A percentile compares a stretch with the other conserved stretches of the same genome.
phyloP scores from a whole-genome alignment of 2,329 filamentous ascomycete species.

The Botrytis galanthina region DNA sequence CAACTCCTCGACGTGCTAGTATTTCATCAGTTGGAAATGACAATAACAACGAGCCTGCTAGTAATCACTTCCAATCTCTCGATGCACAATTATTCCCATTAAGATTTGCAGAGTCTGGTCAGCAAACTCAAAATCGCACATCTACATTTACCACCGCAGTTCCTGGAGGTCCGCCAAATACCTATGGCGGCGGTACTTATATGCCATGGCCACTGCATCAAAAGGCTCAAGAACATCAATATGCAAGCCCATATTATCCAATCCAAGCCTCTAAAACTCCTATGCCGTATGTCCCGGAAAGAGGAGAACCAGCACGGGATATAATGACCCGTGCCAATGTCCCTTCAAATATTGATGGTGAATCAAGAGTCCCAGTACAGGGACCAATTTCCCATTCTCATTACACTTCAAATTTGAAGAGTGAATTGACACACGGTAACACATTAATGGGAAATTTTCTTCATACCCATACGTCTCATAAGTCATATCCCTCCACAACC shows the following conservation, averaged over 20 bases:
- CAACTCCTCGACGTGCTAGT: not conserved
- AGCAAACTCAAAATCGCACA: not conserved
- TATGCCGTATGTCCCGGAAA: not conserved
- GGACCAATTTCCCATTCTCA: not conserved
- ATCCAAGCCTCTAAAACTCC: not conserved
- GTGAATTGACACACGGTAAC: not conserved
- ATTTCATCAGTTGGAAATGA: not conserved
- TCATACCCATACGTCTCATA: not conserved
- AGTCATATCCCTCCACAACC: not conserved
- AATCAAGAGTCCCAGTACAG: not conserved
- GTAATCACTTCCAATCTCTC: not conserved
- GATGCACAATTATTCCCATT: not conserved
- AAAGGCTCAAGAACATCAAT: not conserved
- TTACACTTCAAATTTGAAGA: not conserved
- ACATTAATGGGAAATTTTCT: not conserved
- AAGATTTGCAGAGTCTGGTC: not conserved
- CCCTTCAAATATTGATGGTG: not conserved
- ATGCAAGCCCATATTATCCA: not conserved
- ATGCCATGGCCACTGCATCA: not conserved
- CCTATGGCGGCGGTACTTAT: not conserved
- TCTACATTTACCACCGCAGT: not conserved
- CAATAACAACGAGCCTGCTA: not conserved
- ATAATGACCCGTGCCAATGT: not conserved
- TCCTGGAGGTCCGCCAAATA: not conserved
- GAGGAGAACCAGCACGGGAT: not conserved